Evolutionary conservation across 1,284 basidiomycete species (phyloP), one percentile per base, ranked within the genome.

Genomic region (Stereum hirsutum): DNA sequence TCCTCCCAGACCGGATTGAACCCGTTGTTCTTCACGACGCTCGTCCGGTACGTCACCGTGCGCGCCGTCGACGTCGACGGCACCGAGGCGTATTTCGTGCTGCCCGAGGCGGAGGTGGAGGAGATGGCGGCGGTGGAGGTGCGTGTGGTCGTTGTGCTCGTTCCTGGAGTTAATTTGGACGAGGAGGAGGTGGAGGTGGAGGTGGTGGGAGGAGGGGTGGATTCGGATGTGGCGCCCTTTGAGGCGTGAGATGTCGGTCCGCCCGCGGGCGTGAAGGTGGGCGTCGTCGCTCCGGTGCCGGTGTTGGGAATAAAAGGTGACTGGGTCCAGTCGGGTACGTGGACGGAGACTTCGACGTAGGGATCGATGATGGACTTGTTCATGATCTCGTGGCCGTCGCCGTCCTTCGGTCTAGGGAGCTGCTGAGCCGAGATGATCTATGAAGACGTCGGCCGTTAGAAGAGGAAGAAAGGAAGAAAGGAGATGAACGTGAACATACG

Each of bases 341-440:
- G 78, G 8, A 92, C 52, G 3, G 81, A 79, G 12, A 91, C 81
- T 56, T 92, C 84, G 44, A 92, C 81, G 52, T 74, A 86, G 0
- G 89, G 87, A 56, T 89, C 83, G 19, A 86, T 63, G 41, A 74
- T 65, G 21, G 69, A 65, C 48, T 74, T 78, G 49, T 80, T 77
- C 37, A 72, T 57, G 39, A 78, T 67, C 52, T 86, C 82, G 23
- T 72, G 72, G 0, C 81, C 82, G 20, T 60, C 65, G 1, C 75
- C 67, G 57, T 88, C 79, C 44, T 80, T 80, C 2, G 79, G 78
- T 0, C 81, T 71, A 0, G 93, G 94, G 0, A 98, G 75, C 56
- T 95, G 91, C 61, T 98, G 94, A 1, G 89, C 95, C 3, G 94
- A 97, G 48, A 99, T 85, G 53, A 97, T 70, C 75, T 84, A 52